Evolutionary conservation across 1,284 basidiomycete species (phyloP), one percentile per base, ranked within the genome.

Genomic region (Boletellus deceptivus): DNA sequence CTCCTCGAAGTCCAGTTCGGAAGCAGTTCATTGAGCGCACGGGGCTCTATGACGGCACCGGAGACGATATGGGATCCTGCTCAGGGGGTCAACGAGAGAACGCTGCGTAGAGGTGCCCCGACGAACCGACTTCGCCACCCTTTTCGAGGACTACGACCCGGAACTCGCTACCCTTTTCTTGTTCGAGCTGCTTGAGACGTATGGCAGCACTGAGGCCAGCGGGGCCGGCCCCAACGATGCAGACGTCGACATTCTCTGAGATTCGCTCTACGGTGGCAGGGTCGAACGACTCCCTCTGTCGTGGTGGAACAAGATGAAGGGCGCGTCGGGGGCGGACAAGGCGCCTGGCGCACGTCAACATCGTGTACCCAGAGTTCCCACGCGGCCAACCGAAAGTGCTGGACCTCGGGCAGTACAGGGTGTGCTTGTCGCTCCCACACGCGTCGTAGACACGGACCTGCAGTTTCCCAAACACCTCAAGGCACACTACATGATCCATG

Each of bases 151-250:
- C 88, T 37, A 99, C 91, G 13, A 99, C 94, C 25, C 96, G 80
- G 29, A 98, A 78, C 55, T 94, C 89, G 55, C 83, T 83, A 1
- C 84, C 86, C 44, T 78, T 82, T 67, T 93, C 85, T 57, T 82
- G 75, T 63, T 95, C 93, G 39, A 98, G 83, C 72, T 99, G 95
- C 75, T 97, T 98, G 52, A 99, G 76, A 31, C 91, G 81, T 62
- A 99, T 99, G 4, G 96, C 97, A n/a, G 96, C 95, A 61, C 87
- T 89, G 53, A 99, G 80, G 31, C 97, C 96, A 0, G 96, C 94
- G 3, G 96, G 96, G 1, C 96, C 97, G 14, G 83, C 95, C 22
- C 96, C 96, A 56, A 98, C 94, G 62, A 99, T 98, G 69, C 94
- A 94, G 33, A 98, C 94, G 62, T 99, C 96, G 44, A 93, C 93